These are phyloP conservation scores for Karstenula rhodostoma DNA, from an alignment of 2,329 filamentous ascomycete species.

Conservation along the genomic window DNA sequence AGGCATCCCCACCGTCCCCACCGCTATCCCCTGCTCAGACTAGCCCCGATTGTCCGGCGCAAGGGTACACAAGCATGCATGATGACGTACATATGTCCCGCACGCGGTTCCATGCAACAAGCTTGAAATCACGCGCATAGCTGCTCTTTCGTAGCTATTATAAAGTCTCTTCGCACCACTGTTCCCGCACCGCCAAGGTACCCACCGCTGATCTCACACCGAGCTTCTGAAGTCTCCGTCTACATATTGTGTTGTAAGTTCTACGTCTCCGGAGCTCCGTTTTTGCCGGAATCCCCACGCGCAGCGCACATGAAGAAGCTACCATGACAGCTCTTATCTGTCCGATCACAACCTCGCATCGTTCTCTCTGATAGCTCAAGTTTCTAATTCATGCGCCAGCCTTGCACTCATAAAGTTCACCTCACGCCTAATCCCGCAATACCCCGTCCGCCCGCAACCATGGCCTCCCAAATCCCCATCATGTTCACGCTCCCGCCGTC, in stretches of 20 bases:
- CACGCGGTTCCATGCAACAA: constrained; percentile 7
- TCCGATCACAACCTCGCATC: not conserved
- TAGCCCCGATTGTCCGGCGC: not conserved
- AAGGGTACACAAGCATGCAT: constrained; percentile 17
- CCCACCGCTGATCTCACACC: not conserved
- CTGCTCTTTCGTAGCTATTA: not conserved
- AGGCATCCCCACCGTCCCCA: not conserved
- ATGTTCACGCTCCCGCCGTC: constrained; percentile 46
- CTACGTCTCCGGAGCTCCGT: not conserved
- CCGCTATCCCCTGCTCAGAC: not conserved
- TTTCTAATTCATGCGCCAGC: not conserved
- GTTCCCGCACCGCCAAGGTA: not conserved
- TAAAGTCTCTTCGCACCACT: not conserved
- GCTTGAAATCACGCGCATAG: constrained; percentile 14
- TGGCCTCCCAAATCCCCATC: constrained; percentile 29
- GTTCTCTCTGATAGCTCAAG: not conserved
- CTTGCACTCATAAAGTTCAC: not conserved
- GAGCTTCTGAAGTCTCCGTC: not conserved
- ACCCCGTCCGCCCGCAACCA: not conserved
- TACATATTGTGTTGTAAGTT: not conserved
- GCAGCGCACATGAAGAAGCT: not conserved
- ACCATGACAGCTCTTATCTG: not conserved
- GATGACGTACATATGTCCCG: constrained; percentile 29
- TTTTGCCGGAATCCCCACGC: not conserved
- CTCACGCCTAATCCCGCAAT: not conserved